These are phyloP conservation scores for Fraxinus pennsylvanica DNA, from an alignment of 257 asterid genomes.

Conservation along the genomic window DNA sequence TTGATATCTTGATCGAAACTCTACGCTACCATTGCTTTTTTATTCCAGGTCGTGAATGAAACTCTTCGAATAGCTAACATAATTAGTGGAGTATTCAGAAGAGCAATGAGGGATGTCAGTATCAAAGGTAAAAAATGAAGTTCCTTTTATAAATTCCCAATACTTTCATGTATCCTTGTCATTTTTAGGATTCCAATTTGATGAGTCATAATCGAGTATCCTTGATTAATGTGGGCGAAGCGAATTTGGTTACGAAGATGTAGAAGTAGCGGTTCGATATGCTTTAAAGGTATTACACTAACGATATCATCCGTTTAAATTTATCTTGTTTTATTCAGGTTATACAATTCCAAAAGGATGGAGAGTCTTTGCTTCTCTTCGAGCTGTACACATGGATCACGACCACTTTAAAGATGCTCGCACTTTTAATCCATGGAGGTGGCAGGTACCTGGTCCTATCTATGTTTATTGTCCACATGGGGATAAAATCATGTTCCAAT, in stretches of 20 bases:
- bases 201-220: neutral
- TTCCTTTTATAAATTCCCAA: neutral
- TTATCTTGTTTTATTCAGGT: conserved; percentile 36
- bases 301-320: neutral
- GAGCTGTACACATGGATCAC: conserved; percentile 87
- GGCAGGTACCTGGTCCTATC: conserved; percentile 57
- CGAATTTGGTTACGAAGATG: too few relatives aligned
- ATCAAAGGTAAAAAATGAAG: conserved; percentile 58
- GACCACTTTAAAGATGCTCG: conserved; percentile 84
- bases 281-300: too few relatives aligned
- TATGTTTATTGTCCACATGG: neutral
- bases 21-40: neutral
- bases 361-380: conserved; percentile 79
- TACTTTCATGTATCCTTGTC: neutral
- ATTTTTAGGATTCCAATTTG: too few relatives aligned
- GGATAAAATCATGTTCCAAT: neutral
- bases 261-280: too few relatives aligned
- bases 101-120: conserved; percentile 75
- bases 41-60: conserved; percentile 76
- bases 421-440: conserved; percentile 94
- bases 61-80: conserved; percentile 88
- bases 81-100: conserved; percentile 87
- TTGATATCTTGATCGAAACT: neutral
- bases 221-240: neutral
- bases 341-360: conserved; percentile 87